Evolutionary conservation across 768 basidiomycete genomes (phyloP), one percentile per base, ranked within the genome.

Genomic region (Trametes cinnabarina): DNA sequence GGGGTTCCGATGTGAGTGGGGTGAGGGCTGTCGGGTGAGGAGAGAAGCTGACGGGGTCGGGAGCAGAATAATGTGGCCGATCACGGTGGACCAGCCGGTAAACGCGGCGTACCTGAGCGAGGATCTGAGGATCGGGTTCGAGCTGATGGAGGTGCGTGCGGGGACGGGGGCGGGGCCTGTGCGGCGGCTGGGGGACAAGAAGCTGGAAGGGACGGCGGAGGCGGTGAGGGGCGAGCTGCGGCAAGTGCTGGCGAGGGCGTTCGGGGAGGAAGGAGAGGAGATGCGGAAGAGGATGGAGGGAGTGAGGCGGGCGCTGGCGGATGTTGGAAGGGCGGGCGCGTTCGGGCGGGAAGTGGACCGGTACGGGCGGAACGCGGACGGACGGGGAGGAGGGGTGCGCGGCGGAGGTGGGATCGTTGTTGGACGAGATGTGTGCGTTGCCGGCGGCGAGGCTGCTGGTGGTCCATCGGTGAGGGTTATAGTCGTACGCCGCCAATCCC

Each of bases 31-130:
- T 7, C 30, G 7, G 30, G 30, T 12, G 30, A 6, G 30, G n/a
- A n/a, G n/a, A n/a, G n/a, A n/a, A n/a, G n/a, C 30, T 6, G 7
- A 32, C 30, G 30, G 30, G 30, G 30, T 7, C 30, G 30, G 30
- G 12, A n/a, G n/a, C 32, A 69, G 68, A 62, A 69, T 69, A 17
- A 55, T 64, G 22, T 69, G 65, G 65, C 68, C 66, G 7, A 64
- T 66, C 30, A 8, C 42, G 30, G 50, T 17, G 46, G 65, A 57
- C 46, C 68, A 70, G 44, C 60, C 68, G 0, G 12, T 50, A 14
- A 68, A 69, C 40, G 55, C 63, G 14, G 40, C 65, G 9, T 55
- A 63, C n/a, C 47, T 66, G 19, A 57, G 63, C 2, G 55, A 62
- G 9, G 52, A 62, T 41, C 61, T 67, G 25, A 37, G 61, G 28